Evolutionary conservation across 2,329 filamentous ascomycete genomes (phyloP), one percentile per base, ranked within the genome.

Genomic region (Aspergillus terreus): DNA sequence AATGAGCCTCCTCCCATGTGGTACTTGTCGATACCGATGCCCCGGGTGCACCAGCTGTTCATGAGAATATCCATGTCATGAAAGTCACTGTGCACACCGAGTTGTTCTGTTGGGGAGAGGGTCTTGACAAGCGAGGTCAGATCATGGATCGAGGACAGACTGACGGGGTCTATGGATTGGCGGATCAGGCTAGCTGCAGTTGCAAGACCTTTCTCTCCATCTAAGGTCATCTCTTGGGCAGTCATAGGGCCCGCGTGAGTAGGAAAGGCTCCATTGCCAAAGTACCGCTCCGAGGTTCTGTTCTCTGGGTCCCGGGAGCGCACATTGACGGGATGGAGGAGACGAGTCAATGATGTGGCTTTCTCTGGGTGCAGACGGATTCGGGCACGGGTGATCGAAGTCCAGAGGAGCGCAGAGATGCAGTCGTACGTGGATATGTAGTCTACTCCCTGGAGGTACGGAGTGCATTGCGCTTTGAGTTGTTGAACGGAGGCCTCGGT

Each of bases 351-450:
- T 1, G 47, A 42, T 19, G 40, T 45, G 23, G 21, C 15, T 47
- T 54, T 57, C 4, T 58, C 54, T 0, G 60, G 57, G 15, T 55
- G 52, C 23, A 58, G 40, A 4, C 46, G 42, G 3, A 63, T 44
- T n/a, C 61, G 58, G 23, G 49, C 54, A n/a, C 60, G 57, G 7
- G 60, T 63, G 42, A 61, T 48, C 43, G 62, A 45, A 5, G 30
- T 56, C 61, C 61, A 64, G n/a, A 62, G 6, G 25, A 63, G 49
- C 30, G 58, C 61, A 11, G 61, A 55, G 15, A 63, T 58, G 49
- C 58, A 63, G 50, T 63, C 60, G 38, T 63, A 64, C 2, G 61
- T 62, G n/a, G 50, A 56, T n/a, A 64, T 46, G 14, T 61, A 63
- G 10, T 56, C 53, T 7, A 59, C 55, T 4, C 38, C 53, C 17